Percentiles rank a stretch among this genome's conserved stretches.
These are phyloP conservation scores for Acanthamoeba triangularis DNA, from an alignment of 208 protist genomes.

Conservation along the genomic window DNA sequence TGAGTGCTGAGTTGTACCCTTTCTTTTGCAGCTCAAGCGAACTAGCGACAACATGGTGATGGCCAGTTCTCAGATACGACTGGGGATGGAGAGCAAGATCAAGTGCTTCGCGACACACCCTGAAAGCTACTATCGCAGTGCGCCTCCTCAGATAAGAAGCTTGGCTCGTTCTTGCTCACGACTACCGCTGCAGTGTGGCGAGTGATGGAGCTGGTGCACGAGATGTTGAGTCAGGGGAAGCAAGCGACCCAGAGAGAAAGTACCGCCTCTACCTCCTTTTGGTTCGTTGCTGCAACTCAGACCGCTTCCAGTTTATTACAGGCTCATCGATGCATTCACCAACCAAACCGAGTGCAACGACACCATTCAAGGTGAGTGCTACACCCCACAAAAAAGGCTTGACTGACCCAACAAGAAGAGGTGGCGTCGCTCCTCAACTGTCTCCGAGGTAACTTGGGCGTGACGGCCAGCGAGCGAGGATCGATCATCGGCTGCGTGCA, in stretches of 20 bases:
- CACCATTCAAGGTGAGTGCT: slow-evolving; percentile 25
- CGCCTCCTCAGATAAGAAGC: not conserved
- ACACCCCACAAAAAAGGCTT: too few relatives aligned
- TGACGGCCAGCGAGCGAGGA: not conserved
- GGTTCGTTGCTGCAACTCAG: not conserved
- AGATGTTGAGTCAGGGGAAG: not conserved
- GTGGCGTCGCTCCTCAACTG: slow-evolving; percentile 55
- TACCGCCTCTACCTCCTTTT: not conserved
- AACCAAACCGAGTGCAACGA: slow-evolving; percentile 7
- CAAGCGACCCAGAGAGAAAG: slow-evolving; percentile 49
- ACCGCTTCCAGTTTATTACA: not conserved
- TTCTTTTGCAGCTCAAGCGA: not conserved
- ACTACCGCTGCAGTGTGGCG: slow-evolving; percentile 1
- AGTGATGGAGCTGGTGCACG: slow-evolving; percentile 51
- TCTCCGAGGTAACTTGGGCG: slow-evolving; percentile 15
- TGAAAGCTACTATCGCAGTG: not conserved
- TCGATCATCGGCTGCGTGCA: slow-evolving; percentile 39
- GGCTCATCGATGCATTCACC: not conserved
- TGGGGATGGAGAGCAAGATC: not conserved
- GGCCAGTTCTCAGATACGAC: not conserved
- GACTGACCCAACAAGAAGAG: not conserved
- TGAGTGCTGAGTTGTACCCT: not conserved
- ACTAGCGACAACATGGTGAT: not conserved
- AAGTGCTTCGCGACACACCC: not conserved
- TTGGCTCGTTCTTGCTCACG: not conserved